A percentile compares a stretch with the other conserved stretches of the same genome.
Evolutionary conservation across 164 flowering plant species (phyloP).

Genomic region (Dillenia suffruticosa): DNA sequence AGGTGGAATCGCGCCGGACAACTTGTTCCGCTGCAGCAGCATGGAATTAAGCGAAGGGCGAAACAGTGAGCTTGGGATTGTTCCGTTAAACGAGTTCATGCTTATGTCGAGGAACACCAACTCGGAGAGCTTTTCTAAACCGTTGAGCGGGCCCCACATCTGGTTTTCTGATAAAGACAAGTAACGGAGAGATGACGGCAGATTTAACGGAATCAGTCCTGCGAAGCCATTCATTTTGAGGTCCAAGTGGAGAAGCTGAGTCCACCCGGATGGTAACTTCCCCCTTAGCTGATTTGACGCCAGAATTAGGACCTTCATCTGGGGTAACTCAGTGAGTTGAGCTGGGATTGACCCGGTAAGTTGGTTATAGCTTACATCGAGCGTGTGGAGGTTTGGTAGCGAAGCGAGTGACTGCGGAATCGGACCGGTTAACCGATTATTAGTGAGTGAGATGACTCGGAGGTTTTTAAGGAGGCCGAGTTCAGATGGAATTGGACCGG

Average conservation of each 20-base stretch:
- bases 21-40: constrained; percentile 62
- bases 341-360: constrained; percentile 50
- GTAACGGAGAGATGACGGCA: constrained; percentile 64
- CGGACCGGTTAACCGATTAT: constrained; percentile 54
- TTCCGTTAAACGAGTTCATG: constrained; percentile 61
- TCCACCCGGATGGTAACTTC: constrained; percentile 22
- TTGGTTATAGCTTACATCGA: constrained; percentile 63
- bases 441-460: constrained; percentile 53
- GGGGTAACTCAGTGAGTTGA: constrained; percentile 15
- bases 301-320: constrained; percentile 44
- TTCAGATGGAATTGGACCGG: constrained; percentile 57
- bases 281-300: constrained; percentile 43
- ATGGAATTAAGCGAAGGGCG: constrained; percentile 26
- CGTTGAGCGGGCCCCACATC: constrained; percentile 52
- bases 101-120: constrained; percentile 61
- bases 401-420: constrained; percentile 38
- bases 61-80: constrained; percentile 48
- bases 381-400: constrained; percentile 51
- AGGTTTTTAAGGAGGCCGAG: constrained; percentile 45
- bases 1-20: constrained; percentile 38
- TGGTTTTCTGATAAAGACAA: constrained; percentile 45
- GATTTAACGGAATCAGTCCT: constrained; percentile 31
- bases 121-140: constrained; percentile 27
- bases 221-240: constrained; percentile 35
- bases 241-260: constrained; percentile 51